These are phyloP conservation scores for Hypseocharis bilobata DNA, from an alignment of 441 rosid species.

Conservation along the genomic window DNA sequence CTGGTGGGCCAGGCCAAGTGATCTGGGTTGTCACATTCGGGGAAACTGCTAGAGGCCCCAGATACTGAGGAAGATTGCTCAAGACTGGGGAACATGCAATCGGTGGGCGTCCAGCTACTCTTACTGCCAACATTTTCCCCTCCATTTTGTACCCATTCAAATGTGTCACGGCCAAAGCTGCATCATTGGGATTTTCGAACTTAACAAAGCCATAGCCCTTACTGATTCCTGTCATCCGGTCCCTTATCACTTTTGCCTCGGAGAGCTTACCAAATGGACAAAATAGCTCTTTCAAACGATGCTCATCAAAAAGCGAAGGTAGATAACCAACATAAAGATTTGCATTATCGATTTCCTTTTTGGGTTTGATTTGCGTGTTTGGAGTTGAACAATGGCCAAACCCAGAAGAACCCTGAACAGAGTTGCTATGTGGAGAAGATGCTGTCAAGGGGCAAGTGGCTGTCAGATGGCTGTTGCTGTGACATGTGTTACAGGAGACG, in stretches of 20 bases:
- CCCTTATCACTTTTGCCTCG: conserved; percentile 15
- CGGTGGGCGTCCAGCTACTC: conserved; percentile 8
- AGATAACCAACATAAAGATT: conserved; percentile 19
- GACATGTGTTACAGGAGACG: background rate
- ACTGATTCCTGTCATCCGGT: background rate
- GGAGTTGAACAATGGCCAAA: no score
- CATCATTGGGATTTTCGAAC: conserved; percentile 18
- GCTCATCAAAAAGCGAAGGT: conserved; percentile 20
- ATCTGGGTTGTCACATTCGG: background rate
- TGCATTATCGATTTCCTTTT: conserved; percentile 9
- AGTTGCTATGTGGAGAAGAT: background rate
- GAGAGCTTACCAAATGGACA: conserved; percentile 19
- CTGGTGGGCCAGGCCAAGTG: conserved; percentile 15
- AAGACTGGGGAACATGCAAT: conserved; percentile 8
- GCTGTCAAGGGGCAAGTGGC: conserved; percentile 3
- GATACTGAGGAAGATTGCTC: conserved; percentile 10
- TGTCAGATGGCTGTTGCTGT: conserved; percentile 7
- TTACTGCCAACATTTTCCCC: conserved; percentile 7
- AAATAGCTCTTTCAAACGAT: conserved; percentile 11
- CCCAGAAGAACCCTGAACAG: no score
- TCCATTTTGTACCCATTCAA: conserved; percentile 10
- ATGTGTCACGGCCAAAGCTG: conserved; percentile 11
- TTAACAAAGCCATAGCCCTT: conserved; percentile 15
- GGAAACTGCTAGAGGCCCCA: background rate
- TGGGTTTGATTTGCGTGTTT: background rate